A percentile compares a stretch with the other conserved stretches of the same genome.
Evolutionary conservation across 495 filamentous ascomycete genomes (phyloP).

Genomic region (Penicillium fimorum): DNA sequence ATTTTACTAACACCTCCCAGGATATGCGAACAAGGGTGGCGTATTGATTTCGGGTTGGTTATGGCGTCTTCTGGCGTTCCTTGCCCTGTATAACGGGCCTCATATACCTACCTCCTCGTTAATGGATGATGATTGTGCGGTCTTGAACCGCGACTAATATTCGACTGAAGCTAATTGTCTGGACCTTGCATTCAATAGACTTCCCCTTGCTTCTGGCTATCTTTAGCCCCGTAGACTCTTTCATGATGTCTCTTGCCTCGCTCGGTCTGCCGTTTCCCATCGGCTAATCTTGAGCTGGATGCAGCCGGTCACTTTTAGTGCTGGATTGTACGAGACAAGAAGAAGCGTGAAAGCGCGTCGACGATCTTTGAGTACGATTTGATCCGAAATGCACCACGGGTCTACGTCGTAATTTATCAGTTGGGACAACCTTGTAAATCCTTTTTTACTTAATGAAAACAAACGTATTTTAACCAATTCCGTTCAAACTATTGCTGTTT

Average conservation of each 20-base stretch:
- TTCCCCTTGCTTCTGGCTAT: neutral
- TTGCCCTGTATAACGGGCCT: constrained; percentile 22
- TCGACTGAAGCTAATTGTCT: neutral
- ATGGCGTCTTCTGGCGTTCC: constrained; percentile 28
- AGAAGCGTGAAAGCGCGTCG: constrained; percentile 34
- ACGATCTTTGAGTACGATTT: constrained; percentile 58
- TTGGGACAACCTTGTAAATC: constrained; percentile 40
- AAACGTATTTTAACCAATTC: neutral
- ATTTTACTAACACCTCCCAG: constrained; percentile 42
- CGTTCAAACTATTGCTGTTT: neutral
- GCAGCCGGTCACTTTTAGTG: constrained; percentile 28
- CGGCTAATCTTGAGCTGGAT: constrained; percentile 60
- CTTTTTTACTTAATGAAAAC: neutral
- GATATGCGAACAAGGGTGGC: constrained; percentile 87
- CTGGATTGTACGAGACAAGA: constrained; percentile 52
- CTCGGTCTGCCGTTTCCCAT: constrained; percentile 49
- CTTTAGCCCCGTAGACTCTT: neutral
- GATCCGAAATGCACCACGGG: constrained; percentile 38
- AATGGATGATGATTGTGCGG: constrained; percentile 26
- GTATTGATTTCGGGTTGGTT: constrained; percentile 53
- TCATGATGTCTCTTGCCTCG: constrained; percentile 50
- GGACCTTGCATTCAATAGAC: neutral
- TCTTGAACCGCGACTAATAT: constrained; percentile 13
- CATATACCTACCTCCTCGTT: constrained; percentile 30
- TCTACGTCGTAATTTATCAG: constrained; percentile 52